phyloP scores from a whole-genome alignment of 495 filamentous ascomycete genomes.

The Lasiosphaeria miniovina region DNA sequence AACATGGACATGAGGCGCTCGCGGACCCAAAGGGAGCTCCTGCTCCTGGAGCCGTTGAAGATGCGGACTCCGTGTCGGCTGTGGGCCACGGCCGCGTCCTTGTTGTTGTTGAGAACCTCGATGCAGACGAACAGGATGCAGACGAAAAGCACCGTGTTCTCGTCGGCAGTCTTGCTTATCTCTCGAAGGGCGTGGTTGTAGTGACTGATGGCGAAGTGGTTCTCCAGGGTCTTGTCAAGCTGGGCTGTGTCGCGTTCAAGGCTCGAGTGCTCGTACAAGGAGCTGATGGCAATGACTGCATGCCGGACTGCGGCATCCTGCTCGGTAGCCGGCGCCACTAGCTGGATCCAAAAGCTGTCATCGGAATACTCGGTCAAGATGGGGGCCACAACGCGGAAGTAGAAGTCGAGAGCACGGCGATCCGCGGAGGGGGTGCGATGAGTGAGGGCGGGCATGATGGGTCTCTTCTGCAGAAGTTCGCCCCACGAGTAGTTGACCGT shows the following conservation, averaged over 20 bases:
- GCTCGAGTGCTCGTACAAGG: conserved; percentile 29
- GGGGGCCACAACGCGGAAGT: conserved; percentile 38
- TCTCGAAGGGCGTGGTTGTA: conserved; percentile 36
- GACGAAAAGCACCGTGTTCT: conserved; percentile 45
- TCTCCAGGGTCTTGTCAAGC: conserved; percentile 15
- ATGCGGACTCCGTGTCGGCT: conserved; percentile 39
- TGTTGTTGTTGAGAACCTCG: conserved; percentile 48
- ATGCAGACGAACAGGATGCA: conserved; percentile 57
- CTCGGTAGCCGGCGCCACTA: conserved; percentile 49
- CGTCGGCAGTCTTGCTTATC: conserved; percentile 26
- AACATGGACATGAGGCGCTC: conserved; percentile 35
- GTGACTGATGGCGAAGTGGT: conserved; percentile 29
- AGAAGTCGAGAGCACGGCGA: conserved; percentile 40
- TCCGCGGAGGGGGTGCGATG: conserved; percentile 26
- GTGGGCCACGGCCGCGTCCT: conserved; percentile 37
- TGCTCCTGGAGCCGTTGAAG: conserved; percentile 17
- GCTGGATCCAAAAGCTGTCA: conserved; percentile 51
- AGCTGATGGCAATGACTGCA: conserved; percentile 47
- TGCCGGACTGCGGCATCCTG: conserved; percentile 54
- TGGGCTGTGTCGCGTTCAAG: conserved; percentile 19
- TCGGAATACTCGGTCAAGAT: conserved; percentile 43
- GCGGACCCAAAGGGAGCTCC: conserved; percentile 25
- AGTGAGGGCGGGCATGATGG: conserved; percentile 23
- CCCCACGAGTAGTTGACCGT: conserved; percentile 20
- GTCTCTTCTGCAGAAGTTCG: conserved; percentile 24